Evolutionary conservation across 805 yeast genomes (phyloP), one percentile per base, ranked within the genome.

Genomic region (Candida glaebosa): DNA sequence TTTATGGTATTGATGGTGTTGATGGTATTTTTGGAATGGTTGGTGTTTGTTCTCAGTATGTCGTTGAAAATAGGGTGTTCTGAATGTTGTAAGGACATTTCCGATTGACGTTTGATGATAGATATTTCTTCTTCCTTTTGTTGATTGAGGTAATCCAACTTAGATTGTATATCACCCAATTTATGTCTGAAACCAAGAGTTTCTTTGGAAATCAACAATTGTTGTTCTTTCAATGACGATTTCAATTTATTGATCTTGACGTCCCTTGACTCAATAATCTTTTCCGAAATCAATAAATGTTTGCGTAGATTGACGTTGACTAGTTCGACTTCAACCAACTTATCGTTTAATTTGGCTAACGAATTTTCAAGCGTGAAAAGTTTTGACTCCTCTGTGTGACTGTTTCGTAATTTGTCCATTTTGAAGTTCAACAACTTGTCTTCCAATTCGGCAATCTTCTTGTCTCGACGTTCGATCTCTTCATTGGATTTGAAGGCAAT

Each of bases 261-360:
- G 44, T 76, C 77, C 41, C 87, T 71, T 14, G 78, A 63, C 15
- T 76, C 81, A 22, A 82, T 73, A 44, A 83, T 71, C 46, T 76
- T 72, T 43, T 78, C 78, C 31, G 79, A 67, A 3, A 79, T 65
- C 19, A 67, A 66, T 15, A 82, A 63, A 49, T 83, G 87, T 49
- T 71, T 77, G 38, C 76, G 68, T 25, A 84, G 60, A 38, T 74
- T 66, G 22, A 69, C 61, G 54, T 84, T 84, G 53, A 81, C 82
- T n/a, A 68, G 58, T 45, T 81, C 83, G 24, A 82, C 73, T 45
- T 83, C 85, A 38, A 71, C 71, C 41, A 84, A 70, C 42, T 81
- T 81, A n/a, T 64, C 67, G 15, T 76, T 70, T 46, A 84, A 70
- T 45, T 73, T 81, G 34, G 73, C 75, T 15, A 84, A 60, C 1